These are phyloP conservation scores for Hanseniaspora valbyensis DNA, from an alignment of 805 yeast species.

Conservation along the genomic window DNA sequence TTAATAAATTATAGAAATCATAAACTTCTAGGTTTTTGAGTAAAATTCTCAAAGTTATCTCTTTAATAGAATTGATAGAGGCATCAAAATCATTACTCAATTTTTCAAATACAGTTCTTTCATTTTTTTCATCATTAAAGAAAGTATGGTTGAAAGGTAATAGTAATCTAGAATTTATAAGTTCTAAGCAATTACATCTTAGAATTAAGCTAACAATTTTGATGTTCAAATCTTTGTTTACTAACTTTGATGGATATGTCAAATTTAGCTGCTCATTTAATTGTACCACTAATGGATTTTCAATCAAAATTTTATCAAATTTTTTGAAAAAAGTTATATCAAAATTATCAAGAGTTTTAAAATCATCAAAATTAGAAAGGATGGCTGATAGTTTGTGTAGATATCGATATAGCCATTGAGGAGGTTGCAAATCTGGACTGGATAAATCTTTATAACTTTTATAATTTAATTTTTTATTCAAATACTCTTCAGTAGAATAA, in stretches of 20 bases:
- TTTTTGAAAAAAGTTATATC: conserved; percentile 25
- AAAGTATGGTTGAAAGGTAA: conserved; percentile 32
- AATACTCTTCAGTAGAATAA: conserved; percentile 1
- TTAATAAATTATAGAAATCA: conserved; percentile 52
- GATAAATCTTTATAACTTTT: conserved; percentile 27
- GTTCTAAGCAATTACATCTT: conserved; percentile 50
- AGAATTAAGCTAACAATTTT: conserved; percentile 31
- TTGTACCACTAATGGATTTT: conserved; percentile 29
- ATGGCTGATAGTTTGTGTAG: conserved; percentile 38
- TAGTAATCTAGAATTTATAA: conserved; percentile 40
- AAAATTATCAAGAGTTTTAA: conserved; percentile 20
- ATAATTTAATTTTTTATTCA: conserved; percentile 25
- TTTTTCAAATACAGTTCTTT: conserved; percentile 18
- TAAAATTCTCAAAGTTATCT: conserved; percentile 38
- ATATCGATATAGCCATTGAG: conserved; percentile 71
- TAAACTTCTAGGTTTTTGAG: conserved; percentile 43
- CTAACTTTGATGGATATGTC: conserved; percentile 23
- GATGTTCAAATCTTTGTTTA: conserved; percentile 23
- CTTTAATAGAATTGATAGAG: conserved; percentile 28
- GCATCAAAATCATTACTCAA: conserved; percentile 30
- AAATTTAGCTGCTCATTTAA: conserved; percentile 24
- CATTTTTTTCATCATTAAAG: conserved; percentile 27
- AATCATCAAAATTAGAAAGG: conserved; percentile 42
- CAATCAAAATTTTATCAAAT: conserved; percentile 38
- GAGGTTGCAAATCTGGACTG: conserved; percentile 55